Evolutionary conservation across 1,284 basidiomycete genomes (phyloP).

Genomic region (Blastosporella zonata): DNA sequence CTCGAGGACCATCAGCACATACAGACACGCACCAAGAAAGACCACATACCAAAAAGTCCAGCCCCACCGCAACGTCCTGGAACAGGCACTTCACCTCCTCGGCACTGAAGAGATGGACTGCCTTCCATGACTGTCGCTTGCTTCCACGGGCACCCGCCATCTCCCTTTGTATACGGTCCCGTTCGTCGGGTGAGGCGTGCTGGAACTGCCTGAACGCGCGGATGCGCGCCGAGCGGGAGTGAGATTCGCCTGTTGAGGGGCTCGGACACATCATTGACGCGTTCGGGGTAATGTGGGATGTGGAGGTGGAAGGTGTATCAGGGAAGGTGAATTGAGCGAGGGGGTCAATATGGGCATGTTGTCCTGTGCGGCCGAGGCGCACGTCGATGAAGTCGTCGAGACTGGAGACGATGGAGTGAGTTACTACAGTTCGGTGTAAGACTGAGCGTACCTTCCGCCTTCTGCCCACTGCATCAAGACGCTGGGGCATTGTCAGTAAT

Average conservation of each 20-base stretch:
- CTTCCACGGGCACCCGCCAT: constrained; percentile 34
- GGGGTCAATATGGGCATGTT: constrained; percentile 46
- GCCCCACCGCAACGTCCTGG: constrained; percentile 72
- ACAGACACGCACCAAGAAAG: neutral
- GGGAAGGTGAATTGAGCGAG: constrained; percentile 28
- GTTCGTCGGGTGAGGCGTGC: constrained; percentile 58
- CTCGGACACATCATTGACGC: constrained; percentile 16
- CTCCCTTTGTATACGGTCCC: constrained; percentile 53
- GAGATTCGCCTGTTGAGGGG: constrained; percentile 24
- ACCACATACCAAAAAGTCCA: constrained; percentile 76
- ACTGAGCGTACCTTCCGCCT: constrained; percentile 71
- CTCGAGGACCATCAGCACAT: constrained; percentile 36
- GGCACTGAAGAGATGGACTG: constrained; percentile 77
- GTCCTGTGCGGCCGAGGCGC: constrained; percentile 56
- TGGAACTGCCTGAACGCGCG: constrained; percentile 72
- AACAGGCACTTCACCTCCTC: constrained; percentile 80
- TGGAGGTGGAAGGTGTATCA: constrained; percentile 20
- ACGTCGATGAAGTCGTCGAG: constrained; percentile 84
- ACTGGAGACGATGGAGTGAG: constrained; percentile 27
- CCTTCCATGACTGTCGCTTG: constrained; percentile 45
- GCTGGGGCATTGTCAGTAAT: constrained; percentile 34
- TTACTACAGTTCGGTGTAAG: no score
- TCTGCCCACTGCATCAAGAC: constrained; percentile 94
- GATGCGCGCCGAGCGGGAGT: constrained; percentile 69
- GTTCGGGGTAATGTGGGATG: constrained; percentile 24